Evolutionary conservation across 2,329 filamentous ascomycete species (phyloP).

Genomic region (Fonsecaea pugnacius): DNA sequence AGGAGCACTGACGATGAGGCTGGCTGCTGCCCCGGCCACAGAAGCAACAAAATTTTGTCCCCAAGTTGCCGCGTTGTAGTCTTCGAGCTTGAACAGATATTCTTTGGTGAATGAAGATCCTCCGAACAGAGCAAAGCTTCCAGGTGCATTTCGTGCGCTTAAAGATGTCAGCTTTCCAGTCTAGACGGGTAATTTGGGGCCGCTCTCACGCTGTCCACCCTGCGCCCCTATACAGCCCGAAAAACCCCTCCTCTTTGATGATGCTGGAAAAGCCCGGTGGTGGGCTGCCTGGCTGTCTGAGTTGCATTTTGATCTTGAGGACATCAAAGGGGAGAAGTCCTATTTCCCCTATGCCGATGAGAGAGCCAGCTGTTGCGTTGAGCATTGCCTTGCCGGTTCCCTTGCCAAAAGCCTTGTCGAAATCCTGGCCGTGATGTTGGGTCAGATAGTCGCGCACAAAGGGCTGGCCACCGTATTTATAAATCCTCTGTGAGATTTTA

Average conservation of each 20-base stretch:
- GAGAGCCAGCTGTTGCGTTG: constrained; percentile 91
- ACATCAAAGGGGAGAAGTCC: constrained; percentile 93
- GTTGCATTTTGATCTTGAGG: constrained; percentile 99
- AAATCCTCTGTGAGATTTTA: constrained; percentile 95
- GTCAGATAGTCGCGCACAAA: constrained; percentile 88
- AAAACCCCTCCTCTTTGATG: constrained; percentile 90
- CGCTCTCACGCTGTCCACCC: constrained; percentile 49
- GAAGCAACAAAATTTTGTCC: constrained; percentile 97
- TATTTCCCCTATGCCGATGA: constrained; percentile 98
- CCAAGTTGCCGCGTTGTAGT: constrained; percentile 97
- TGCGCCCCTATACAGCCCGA: constrained; percentile 93
- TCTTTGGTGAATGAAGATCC: constrained; percentile 97
- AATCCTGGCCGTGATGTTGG: constrained; percentile 76
- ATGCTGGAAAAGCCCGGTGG: constrained; percentile 90
- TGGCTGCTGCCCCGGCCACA: constrained; percentile 90
- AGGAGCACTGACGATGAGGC: constrained; percentile 93
- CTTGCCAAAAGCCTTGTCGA: constrained; percentile 89
- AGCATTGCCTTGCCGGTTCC: constrained; percentile 98
- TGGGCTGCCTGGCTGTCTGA: constrained; percentile 88
- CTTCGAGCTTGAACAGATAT: constrained; percentile 83
- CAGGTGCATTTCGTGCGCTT: constrained; percentile 92
- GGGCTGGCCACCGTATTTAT: constrained; percentile 98
- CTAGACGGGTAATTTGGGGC: not conserved
- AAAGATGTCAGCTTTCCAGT: constrained; percentile 65
- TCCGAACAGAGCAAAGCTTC: constrained; percentile 96